phyloP scores from a whole-genome alignment of 768 basidiomycete genomes.

The Trametes sanguinea region DNA sequence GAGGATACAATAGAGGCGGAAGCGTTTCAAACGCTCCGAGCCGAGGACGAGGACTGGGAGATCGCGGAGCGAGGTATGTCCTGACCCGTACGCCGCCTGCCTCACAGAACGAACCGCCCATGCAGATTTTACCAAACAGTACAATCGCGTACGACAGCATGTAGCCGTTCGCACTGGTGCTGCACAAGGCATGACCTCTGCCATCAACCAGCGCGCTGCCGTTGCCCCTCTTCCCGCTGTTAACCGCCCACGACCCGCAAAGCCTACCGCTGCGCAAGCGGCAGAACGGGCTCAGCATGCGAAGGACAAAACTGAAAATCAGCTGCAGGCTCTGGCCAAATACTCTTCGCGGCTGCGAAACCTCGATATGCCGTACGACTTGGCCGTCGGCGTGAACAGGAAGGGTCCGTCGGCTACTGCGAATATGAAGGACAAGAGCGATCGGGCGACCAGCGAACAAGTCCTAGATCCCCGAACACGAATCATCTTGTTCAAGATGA shows the following conservation, averaged over 20 bases:
- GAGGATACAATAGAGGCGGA: conserved; percentile 41
- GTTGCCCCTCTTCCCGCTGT: conserved; percentile 70
- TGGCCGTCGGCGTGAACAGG: conserved; percentile 79
- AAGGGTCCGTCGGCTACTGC: conserved; percentile 90
- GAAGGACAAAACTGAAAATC: conserved; percentile 67
- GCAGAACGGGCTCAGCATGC: conserved; percentile 25
- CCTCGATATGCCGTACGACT: conserved; percentile 71
- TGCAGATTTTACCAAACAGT: conserved; percentile 97
- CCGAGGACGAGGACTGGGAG: conserved; percentile 90
- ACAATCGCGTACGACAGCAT: conserved; percentile 91
- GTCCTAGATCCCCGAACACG: conserved; percentile 96
- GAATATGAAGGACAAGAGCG: conserved; percentile 93
- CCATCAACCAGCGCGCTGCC: conserved; percentile 47
- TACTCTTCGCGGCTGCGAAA: conserved; percentile 74
- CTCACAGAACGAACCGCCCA: conserved; percentile 14
- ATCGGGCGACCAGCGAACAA: conserved; percentile 95
- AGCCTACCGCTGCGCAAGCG: conserved; percentile 27
- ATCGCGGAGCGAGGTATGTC: conserved; percentile 74
- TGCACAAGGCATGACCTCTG: conserved; percentile 59
- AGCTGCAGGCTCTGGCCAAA: conserved; percentile 72
- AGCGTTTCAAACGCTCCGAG: conserved; percentile 52
- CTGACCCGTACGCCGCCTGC: conserved; percentile 2
- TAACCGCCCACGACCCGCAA: conserved; percentile 58
- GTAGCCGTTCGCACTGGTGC: conserved; percentile 78
- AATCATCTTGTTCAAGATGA: conserved; percentile 94